Evolutionary conservation across 345 rosid genomes (phyloP), one percentile per base, ranked within the genome.

Genomic region (Bruguiera sexangula): DNA sequence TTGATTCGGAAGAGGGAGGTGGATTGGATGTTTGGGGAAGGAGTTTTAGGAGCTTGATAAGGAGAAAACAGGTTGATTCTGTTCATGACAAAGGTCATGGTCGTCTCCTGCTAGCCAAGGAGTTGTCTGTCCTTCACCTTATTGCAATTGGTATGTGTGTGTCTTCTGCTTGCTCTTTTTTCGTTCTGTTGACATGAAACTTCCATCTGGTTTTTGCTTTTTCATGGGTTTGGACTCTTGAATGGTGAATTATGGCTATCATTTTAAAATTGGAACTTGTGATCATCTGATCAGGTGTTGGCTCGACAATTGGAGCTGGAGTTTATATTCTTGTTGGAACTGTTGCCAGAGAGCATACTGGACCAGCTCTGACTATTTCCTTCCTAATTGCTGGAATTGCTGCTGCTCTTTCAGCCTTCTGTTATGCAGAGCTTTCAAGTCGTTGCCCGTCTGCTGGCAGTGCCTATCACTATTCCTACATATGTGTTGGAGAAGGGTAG

Each of bases 381-480:
- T 95, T 95, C 78, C 80, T 95, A 57, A 82, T 95, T 21, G 99
- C 99, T 76, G 99, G 97, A 59, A 76, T 90, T 20, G 99, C 99
- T 18, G 92, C 99, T 60, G 96, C 96, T 69, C 93, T 95, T 52
- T 95, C 99, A 0, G 98, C 99, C 2, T 92, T 91, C 73, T 95
- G 99, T 75, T 95, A 95, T 72, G 99, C 99, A 0, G 99, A 95
- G 81, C 96, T 95, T 62, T 87, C 99, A 62, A 83, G 91, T 80
- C 91, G 98, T 0, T 95, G 97, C 61, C 99, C 99, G 6, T 95
- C 99, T 69, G 99, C 99, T 73, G 99, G 99, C 75, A 95, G 99
- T 86, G 99, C 99, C 36, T 95, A 95, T 87, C 99, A 95, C 31
- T 95, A 95, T 83, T 80, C 99, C 0, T 95, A 95, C 77, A 88